Evolutionary conservation across 768 basidiomycete species (phyloP).

Genomic region (Kockovaella imperatae): DNA sequence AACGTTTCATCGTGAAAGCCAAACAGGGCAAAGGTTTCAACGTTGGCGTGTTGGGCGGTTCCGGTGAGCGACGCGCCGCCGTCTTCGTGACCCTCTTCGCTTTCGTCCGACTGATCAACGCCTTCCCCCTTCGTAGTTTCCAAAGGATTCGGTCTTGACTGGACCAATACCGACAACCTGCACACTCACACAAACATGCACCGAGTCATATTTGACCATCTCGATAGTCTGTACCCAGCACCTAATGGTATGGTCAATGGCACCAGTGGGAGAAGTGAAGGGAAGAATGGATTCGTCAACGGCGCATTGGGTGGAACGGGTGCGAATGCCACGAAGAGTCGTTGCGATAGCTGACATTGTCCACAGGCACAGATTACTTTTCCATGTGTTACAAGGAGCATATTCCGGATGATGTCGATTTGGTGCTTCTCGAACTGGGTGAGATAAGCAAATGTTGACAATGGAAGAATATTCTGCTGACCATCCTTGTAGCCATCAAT

Average conservation of each 20-base stretch:
- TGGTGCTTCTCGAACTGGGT: slow-evolving; percentile 34
- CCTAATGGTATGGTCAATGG: neutral
- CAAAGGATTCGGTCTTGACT: neutral
- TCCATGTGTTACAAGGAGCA: slow-evolving; percentile 37
- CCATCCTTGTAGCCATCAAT: too few relatives aligned
- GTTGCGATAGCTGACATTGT: too few relatives aligned
- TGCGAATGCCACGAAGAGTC: too few relatives aligned
- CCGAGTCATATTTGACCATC: too few relatives aligned
- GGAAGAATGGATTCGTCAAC: slow-evolving; percentile 30
- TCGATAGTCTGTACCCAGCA: too few relatives aligned
- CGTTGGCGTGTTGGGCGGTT: slow-evolving; percentile 39
- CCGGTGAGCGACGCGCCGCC: slow-evolving; percentile 19
- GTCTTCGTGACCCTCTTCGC: neutral
- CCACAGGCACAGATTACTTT: too few relatives aligned
- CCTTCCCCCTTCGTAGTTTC: neutral
- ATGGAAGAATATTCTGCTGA: too few relatives aligned
- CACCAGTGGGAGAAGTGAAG: too few relatives aligned
- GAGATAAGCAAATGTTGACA: too few relatives aligned
- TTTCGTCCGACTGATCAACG: neutral
- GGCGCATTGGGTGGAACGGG: slow-evolving; percentile 37
- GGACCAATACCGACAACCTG: too few relatives aligned
- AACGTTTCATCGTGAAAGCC: slow-evolving; percentile 34
- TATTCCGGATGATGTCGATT: slow-evolving; percentile 29
- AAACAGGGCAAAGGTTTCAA: slow-evolving; percentile 26
- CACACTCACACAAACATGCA: too few relatives aligned